These are phyloP conservation scores for Tylopilus balloui DNA, from an alignment of 768 basidiomycete species.

Conservation along the genomic window DNA sequence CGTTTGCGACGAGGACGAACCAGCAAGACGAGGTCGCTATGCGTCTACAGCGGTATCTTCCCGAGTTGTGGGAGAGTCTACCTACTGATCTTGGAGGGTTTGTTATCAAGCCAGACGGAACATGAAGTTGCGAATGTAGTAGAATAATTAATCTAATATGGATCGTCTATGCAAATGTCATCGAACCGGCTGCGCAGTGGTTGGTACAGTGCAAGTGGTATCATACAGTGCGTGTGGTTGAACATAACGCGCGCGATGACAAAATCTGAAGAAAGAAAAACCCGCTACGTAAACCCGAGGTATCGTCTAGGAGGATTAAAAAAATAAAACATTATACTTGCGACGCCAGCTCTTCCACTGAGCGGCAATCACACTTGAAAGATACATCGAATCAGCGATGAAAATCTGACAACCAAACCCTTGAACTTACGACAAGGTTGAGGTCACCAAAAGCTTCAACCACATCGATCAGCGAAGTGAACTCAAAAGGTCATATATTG, in stretches of 20 bases:
- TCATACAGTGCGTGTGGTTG: slow-evolving; percentile 55
- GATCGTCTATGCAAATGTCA: slow-evolving; percentile 6
- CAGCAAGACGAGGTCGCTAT: slow-evolving; percentile 43
- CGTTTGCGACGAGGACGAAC: slow-evolving; percentile 44
- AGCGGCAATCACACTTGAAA: slow-evolving; percentile 75
- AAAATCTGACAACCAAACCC: slow-evolving; percentile 1
- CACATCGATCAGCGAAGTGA: slow-evolving; percentile 5
- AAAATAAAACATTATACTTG: slow-evolving; percentile 12
- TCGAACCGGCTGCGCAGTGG: slow-evolving; percentile 8
- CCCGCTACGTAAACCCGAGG: slow-evolving; percentile 29
- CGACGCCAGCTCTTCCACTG: slow-evolving; percentile 70
- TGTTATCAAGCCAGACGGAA: slow-evolving; percentile 17
- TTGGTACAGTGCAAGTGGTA: slow-evolving; percentile 27
- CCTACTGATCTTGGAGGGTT: slow-evolving; percentile 21
- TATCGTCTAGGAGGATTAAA: slow-evolving; percentile 18
- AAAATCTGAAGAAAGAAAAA: slow-evolving; percentile 50
- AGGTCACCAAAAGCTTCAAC: slow-evolving; percentile 82
- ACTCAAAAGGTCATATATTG: neutral
- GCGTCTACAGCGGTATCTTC: slow-evolving; percentile 41
- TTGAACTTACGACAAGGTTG: slow-evolving; percentile 74
- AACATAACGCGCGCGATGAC: slow-evolving; percentile 43
- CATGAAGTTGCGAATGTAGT: neutral
- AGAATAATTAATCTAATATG: slow-evolving; percentile 13
- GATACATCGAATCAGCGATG: slow-evolving; percentile 6
- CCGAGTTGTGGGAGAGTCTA: slow-evolving; percentile 32